Evolutionary conservation across 139 green algal species (phyloP), one percentile per base, ranked within the genome.

Genomic region (Tetradesmus lagerheimii): DNA sequence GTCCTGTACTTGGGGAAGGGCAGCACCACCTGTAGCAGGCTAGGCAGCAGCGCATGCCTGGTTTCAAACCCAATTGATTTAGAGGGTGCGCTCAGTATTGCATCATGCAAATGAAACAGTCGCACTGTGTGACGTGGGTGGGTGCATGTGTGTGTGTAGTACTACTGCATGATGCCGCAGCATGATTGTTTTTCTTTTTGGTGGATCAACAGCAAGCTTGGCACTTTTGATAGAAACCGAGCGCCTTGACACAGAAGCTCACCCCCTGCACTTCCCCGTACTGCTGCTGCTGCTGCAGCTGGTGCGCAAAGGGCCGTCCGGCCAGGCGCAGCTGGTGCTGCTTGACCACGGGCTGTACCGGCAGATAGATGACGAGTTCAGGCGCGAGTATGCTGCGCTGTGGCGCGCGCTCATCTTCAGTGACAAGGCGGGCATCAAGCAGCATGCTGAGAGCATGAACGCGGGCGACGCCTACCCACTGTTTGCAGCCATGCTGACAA

Each of bases 401-500:
- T 99, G 96, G 97, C 92, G 95, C 43, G 93, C 94, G 4, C 93
- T 99, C 23, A 94, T 99, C 16, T 96, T 99, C 83, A 95, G 90
- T 38, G 97, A 99, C 88, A 93, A 91, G 85, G 88, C 90, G 23
- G 95, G 89, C 91, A 98, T 99, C 85, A 91, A 93, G 53, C 20
- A 88, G 82, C 81, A 90, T 86, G 83, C 89, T n/a, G 53, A 88
- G 18, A 93, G 93, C 15, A 97, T 99, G 96, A 97, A 97, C 81
- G 97, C 97, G 2, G 97, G 96, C 1, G 94, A 97, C 83, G 88
- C 90, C 27, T 95, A 93, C 80, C 92, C 92, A 4, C 92, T 99
- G 29, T 99, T 99, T 94, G 96, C 97, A 14, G 93, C 91, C 78
- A 97, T 99, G 95, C 96, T 99, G 0, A 99, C 97, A 0, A 93